phyloP scores from a whole-genome alignment of 2,329 filamentous ascomycete species.

The Akanthomyces lecanii region DNA sequence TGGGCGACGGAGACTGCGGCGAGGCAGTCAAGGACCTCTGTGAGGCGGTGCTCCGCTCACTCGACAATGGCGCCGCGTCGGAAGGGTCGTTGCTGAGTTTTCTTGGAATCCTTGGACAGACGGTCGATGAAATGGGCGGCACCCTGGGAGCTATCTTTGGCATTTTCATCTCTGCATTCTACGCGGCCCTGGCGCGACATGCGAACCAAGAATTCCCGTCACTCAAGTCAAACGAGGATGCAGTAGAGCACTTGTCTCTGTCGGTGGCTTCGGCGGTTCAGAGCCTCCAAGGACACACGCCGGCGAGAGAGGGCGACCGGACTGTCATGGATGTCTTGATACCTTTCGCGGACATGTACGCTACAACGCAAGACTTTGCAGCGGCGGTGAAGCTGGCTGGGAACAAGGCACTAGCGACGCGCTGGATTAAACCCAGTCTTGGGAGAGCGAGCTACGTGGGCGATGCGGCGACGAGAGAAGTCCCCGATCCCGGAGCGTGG shows the following conservation, averaged over 20 bases:
- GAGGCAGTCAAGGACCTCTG: constrained; percentile 55
- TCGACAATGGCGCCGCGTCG: constrained; percentile 36
- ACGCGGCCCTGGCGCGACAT: constrained; percentile 37
- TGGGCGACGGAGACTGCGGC: constrained; percentile 64
- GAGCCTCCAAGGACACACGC: constrained; percentile 47
- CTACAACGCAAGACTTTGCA: constrained; percentile 48
- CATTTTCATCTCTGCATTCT: constrained; percentile 49
- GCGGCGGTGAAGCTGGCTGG: constrained; percentile 56
- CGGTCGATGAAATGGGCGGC: constrained; percentile 54
- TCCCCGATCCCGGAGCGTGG: constrained; percentile 67
- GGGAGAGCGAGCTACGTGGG: constrained; percentile 67
- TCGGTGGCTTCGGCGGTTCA: constrained; percentile 40
- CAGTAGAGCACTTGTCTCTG: constrained; percentile 37
- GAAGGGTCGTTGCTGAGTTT: constrained; percentile 44
- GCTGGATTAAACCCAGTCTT: constrained; percentile 43
- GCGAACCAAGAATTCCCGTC: constrained; percentile 9
- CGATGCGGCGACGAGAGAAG: constrained; percentile 42
- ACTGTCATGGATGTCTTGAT: constrained; percentile 56
- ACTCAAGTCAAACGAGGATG: too few relatives aligned
- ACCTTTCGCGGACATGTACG: constrained; percentile 46
- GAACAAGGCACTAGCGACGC: constrained; percentile 55
- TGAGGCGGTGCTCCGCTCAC: constrained; percentile 41
- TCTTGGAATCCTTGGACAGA: constrained; percentile 45
- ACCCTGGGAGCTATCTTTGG: constrained; percentile 50
- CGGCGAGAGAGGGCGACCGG: constrained; percentile 51